phyloP scores from a whole-genome alignment of 345 rosid genomes.

The Dimocarpus longan region DNA sequence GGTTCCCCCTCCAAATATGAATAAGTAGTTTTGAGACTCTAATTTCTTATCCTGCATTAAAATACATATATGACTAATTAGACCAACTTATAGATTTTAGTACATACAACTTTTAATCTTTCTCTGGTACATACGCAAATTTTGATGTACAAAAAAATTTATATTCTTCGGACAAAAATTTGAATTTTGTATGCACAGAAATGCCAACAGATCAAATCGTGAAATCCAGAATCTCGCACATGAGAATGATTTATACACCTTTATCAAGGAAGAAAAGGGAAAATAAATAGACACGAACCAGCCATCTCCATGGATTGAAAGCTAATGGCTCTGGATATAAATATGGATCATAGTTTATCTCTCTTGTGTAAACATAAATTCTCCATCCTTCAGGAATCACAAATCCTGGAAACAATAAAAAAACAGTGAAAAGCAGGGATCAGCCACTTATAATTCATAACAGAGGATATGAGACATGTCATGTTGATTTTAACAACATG shows the following conservation, averaged over 20 bases:
- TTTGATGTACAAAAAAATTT: too few relatives aligned
- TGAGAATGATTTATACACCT: too few relatives aligned
- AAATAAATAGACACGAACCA: constrained; percentile 37
- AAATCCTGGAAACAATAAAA: constrained; percentile 49
- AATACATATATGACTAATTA: neutral
- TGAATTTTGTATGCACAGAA: too few relatives aligned
- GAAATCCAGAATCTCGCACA: too few relatives aligned
- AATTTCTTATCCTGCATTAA: constrained; percentile 58
- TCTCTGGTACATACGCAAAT: too few relatives aligned
- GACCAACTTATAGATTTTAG: too few relatives aligned
- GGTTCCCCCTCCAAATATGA: constrained; percentile 87
- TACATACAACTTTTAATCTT: neutral
- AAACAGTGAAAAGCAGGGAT: neutral
- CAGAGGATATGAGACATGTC: neutral
- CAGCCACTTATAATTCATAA: neutral
- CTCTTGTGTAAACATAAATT: constrained; percentile 88
- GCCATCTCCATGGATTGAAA: constrained; percentile 99
- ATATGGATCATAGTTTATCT: constrained; percentile 69
- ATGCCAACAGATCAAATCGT: too few relatives aligned
- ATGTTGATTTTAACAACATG: too few relatives aligned
- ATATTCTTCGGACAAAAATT: too few relatives aligned
- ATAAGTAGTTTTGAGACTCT: constrained; percentile 58
- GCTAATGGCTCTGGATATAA: constrained; percentile 65
- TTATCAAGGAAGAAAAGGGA: neutral
- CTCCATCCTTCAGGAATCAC: constrained; percentile 92